A percentile compares a stretch with the other conserved stretches of the same genome.
phyloP scores from a whole-genome alignment of 768 basidiomycete species.

The Boletus bicolor region DNA sequence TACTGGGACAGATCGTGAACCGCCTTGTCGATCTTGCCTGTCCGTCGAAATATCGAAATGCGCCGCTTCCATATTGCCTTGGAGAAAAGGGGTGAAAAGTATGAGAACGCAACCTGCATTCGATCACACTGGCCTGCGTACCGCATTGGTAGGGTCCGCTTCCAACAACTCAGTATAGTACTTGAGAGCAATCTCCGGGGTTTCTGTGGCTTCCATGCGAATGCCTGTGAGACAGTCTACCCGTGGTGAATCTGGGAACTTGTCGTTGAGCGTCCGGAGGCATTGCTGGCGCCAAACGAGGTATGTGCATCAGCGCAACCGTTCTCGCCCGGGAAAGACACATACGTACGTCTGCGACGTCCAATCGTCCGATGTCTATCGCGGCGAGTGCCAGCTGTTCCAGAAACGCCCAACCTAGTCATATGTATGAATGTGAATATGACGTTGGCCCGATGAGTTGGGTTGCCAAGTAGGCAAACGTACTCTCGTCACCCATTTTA shows the following conservation, averaged over 20 bases:
- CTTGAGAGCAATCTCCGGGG: slow-evolving; percentile 52
- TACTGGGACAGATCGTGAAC: slow-evolving; percentile 68
- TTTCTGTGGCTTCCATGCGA: slow-evolving; percentile 66
- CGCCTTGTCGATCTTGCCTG: slow-evolving; percentile 60
- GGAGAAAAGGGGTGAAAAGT: background rate
- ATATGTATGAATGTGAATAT: background rate
- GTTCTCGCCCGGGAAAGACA: background rate
- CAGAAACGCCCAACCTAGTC: slow-evolving; percentile 69
- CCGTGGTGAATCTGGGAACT: slow-evolving; percentile 78
- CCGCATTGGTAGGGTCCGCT: slow-evolving; percentile 66
- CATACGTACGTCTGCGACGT: slow-evolving; percentile 68
- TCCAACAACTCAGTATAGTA: slow-evolving; percentile 63
- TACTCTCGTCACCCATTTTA: slow-evolving; percentile 59
- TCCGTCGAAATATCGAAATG: slow-evolving; percentile 64
- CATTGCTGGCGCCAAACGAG: slow-evolving; percentile 24
- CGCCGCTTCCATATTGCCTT: slow-evolving; percentile 78
- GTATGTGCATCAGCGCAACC: slow-evolving; percentile 3
- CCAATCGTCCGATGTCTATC: slow-evolving; percentile 67
- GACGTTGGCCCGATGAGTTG: background rate
- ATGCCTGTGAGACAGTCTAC: slow-evolving; percentile 77
- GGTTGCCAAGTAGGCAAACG: slow-evolving; percentile 1
- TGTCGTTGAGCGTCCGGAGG: slow-evolving; percentile 54
- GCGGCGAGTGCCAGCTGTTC: slow-evolving; percentile 81
- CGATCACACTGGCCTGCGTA: slow-evolving; percentile 39
- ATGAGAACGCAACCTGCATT: background rate